Evolutionary conservation across 2,329 filamentous ascomycete genomes (phyloP).

Genomic region (Cercospora janseana): DNA sequence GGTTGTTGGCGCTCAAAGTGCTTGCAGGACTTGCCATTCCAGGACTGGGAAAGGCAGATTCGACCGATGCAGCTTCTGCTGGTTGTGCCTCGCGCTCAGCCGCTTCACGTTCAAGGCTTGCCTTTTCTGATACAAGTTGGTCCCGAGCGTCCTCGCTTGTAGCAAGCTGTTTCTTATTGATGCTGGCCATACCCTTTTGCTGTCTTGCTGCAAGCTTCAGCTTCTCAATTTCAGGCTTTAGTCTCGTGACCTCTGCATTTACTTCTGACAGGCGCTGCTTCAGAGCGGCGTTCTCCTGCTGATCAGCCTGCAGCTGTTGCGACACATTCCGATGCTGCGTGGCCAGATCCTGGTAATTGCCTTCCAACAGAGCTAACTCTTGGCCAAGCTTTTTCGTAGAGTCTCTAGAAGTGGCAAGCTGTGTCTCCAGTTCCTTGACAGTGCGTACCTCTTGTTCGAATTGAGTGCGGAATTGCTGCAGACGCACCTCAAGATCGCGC

Average conservation of each 20-base stretch:
- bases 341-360: slow-evolving; percentile 75
- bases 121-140: slow-evolving; percentile 77
- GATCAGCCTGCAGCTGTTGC: slow-evolving; percentile 75
- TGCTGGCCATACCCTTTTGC: slow-evolving; percentile 92
- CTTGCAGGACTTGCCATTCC: slow-evolving; percentile 29
- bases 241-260: slow-evolving; percentile 76
- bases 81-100: slow-evolving; percentile 27
- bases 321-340: slow-evolving; percentile 75
- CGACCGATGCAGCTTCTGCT: slow-evolving; percentile 20
- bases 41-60: slow-evolving; percentile 7
- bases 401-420: slow-evolving; percentile 69
- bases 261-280: slow-evolving; percentile 84
- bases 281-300: slow-evolving; percentile 79
- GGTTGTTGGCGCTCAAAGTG: slow-evolving; percentile 67
- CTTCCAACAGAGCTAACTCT: slow-evolving; percentile 80
- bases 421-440: slow-evolving; percentile 80
- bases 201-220: slow-evolving; percentile 87
- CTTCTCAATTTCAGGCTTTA: slow-evolving; percentile 92
- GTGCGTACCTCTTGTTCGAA: slow-evolving; percentile 93
- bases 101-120: slow-evolving; percentile 61
- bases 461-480: slow-evolving; percentile 79
- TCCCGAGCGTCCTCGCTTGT: slow-evolving; percentile 88
- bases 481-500: slow-evolving; percentile 83
- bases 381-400: slow-evolving; percentile 82
- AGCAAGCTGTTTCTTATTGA: slow-evolving; percentile 95